phyloP scores from a whole-genome alignment of 495 filamentous ascomycete species.

The Talaromyces stipitatus region DNA sequence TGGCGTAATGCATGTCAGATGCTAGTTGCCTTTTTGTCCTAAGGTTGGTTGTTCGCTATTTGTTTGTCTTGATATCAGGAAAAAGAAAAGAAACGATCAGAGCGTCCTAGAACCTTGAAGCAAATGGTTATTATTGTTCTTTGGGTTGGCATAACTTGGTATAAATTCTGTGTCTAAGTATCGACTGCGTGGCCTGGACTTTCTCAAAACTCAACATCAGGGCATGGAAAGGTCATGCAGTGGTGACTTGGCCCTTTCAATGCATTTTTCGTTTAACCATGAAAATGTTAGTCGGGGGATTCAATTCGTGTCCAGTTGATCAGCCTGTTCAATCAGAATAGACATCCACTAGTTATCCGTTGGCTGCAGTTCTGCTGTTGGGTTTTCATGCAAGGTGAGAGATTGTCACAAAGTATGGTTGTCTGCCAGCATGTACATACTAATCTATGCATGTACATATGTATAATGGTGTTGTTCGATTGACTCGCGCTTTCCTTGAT shows the following conservation, averaged over 20 bases:
- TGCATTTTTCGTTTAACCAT: neutral
- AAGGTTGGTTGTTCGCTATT: neutral
- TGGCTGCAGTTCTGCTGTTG: too few species aligned
- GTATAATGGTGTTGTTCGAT: neutral
- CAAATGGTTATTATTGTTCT: too few species aligned
- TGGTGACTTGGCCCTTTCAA: neutral
- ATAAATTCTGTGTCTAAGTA: too few species aligned
- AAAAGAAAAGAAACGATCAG: neutral
- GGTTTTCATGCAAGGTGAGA: neutral
- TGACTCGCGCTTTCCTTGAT: neutral
- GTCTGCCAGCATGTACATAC: neutral
- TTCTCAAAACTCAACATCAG: neutral
- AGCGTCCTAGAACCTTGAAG: too few species aligned
- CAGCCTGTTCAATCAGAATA: neutral
- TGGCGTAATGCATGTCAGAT: conserved; percentile 1
- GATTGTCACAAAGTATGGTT: neutral
- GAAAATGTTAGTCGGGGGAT: too few species aligned
- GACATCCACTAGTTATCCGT: neutral
- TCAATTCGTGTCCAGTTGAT: neutral
- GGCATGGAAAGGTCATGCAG: neutral
- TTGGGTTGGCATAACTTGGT: too few species aligned
- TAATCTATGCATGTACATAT: neutral
- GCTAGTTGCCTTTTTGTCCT: neutral
- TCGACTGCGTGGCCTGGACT: neutral
- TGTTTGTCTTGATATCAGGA: neutral